Conservation (phyloP, 495 filamentous ascomycete species). For the Schizothecium vesticola region DNA sequence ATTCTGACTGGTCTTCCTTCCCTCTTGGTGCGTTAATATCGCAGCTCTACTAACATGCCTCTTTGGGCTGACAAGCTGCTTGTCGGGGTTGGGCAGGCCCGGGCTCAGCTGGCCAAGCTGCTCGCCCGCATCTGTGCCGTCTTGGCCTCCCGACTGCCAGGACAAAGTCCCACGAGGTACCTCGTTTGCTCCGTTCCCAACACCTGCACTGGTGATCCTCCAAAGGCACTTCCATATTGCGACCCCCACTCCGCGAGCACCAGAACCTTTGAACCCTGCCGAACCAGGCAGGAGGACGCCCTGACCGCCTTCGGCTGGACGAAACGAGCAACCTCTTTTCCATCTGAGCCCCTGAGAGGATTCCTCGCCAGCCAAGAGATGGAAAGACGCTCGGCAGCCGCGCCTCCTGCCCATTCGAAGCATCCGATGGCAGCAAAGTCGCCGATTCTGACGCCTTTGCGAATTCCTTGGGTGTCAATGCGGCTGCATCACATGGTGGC, state of each 20-base stretch:
- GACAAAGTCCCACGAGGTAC: background rate
- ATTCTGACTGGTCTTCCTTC: conserved; percentile 1
- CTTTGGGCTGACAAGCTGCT: conserved; percentile 2
- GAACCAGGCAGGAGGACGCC: conserved; percentile 8
- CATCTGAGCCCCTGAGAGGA: background rate
- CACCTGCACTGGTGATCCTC: background rate
- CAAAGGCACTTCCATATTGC: background rate
- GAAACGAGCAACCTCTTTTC: background rate
- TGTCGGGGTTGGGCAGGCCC: background rate
- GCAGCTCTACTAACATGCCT: conserved; percentile 6
- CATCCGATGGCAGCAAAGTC: background rate
- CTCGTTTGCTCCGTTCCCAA: background rate
- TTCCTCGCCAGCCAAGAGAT: background rate
- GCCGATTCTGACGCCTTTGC: background rate
- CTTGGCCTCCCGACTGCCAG: background rate
- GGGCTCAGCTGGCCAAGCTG: conserved; percentile 2
- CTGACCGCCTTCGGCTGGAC: conserved; percentile 1
- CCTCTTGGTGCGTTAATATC: background rate
- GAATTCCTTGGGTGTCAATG: conserved; percentile 9
- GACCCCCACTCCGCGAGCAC: background rate
- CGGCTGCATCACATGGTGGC: conserved; percentile 7
- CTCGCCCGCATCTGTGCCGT: background rate
- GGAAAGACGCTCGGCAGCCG: background rate
- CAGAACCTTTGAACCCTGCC: background rate
- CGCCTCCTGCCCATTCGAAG: background rate